Conservation (phyloP, 75 land plant genomes). For the Azolla pinnata region DNA sequence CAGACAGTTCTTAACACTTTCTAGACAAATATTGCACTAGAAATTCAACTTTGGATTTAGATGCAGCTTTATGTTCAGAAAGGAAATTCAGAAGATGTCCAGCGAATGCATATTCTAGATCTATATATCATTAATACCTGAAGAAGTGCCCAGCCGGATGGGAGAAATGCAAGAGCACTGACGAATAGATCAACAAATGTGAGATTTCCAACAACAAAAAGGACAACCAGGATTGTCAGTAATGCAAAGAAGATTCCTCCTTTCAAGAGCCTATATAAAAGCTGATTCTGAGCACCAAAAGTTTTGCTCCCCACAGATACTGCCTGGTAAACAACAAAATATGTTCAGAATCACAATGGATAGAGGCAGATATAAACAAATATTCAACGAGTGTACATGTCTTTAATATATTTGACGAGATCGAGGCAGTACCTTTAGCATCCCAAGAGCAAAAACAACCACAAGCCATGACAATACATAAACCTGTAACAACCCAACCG, state of each 20-base stretch:
- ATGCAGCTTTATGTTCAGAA: no score
- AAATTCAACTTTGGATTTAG: no score
- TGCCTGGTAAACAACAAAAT: no score
- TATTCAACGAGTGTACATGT: background rate
- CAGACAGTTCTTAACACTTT: no score
- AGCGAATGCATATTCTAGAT: no score
- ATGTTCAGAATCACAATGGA: background rate
- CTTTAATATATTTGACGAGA: background rate
- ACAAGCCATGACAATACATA: slow-evolving; percentile 86
- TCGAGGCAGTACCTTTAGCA: slow-evolving; percentile 58
- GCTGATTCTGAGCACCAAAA: slow-evolving; percentile 58
- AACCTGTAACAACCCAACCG: no score
- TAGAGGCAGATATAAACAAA: background rate
- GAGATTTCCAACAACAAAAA: slow-evolving; percentile 38
- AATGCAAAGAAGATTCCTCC: slow-evolving; percentile 50
- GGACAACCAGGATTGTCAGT: slow-evolving; percentile 33
- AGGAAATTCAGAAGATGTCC: no score
- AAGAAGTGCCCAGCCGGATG: slow-evolving; percentile 93
- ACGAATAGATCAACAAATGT: slow-evolving; percentile 63
- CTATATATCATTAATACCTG: no score
- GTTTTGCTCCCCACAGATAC: slow-evolving; percentile 41
- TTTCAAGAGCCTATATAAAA: slow-evolving; percentile 60
- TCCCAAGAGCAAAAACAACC: slow-evolving; percentile 45
- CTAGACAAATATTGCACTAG: no score
- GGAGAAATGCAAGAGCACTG: slow-evolving; percentile 70